A percentile compares a stretch with the other conserved stretches of the same genome.
Conservation (phyloP, 108 stramenopile species). For the Schizochytrium sp. region DNA sequence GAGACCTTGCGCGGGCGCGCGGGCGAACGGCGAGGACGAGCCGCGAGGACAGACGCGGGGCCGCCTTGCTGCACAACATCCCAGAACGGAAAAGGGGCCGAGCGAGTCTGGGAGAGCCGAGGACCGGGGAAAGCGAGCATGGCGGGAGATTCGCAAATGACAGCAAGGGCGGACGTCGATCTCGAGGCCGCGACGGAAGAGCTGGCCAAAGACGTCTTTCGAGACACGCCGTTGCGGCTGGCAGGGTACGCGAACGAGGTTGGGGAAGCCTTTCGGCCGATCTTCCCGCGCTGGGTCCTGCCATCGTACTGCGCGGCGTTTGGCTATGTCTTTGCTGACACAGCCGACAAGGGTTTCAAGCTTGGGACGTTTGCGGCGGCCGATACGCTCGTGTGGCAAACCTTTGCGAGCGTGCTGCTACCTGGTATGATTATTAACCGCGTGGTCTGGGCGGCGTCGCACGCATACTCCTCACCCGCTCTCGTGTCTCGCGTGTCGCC, state of each 20-base stretch:
- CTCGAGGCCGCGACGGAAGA: neutral
- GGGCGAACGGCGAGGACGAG: too few relatives aligned
- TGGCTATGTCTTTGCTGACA: conserved; percentile 46
- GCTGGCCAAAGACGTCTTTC: conserved; percentile 2
- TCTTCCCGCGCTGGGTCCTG: conserved; percentile 24
- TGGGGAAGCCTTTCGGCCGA: conserved; percentile 40
- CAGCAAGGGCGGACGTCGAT: neutral
- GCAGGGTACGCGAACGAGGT: conserved; percentile 51
- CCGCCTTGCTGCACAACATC: too few relatives aligned
- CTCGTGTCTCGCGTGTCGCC: neutral
- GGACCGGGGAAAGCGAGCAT: too few relatives aligned
- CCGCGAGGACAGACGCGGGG: too few relatives aligned
- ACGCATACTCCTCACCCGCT: neutral
- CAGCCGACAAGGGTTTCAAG: conserved; percentile 28
- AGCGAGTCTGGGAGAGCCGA: too few relatives aligned
- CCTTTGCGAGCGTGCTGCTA: conserved; percentile 36
- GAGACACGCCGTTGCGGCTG: conserved; percentile 25
- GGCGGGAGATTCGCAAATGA: neutral
- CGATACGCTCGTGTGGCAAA: conserved; percentile 47
- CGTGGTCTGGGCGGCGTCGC: neutral
- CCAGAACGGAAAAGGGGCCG: too few relatives aligned
- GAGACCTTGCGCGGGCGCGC: too few relatives aligned
- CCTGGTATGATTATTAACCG: conserved; percentile 44
- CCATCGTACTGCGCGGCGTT: conserved; percentile 42
- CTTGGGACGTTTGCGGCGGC: neutral